A percentile compares a stretch with the other conserved stretches of the same genome.
Conservation (phyloP, 208 protist species). For the Spongospora subterranea region DNA sequence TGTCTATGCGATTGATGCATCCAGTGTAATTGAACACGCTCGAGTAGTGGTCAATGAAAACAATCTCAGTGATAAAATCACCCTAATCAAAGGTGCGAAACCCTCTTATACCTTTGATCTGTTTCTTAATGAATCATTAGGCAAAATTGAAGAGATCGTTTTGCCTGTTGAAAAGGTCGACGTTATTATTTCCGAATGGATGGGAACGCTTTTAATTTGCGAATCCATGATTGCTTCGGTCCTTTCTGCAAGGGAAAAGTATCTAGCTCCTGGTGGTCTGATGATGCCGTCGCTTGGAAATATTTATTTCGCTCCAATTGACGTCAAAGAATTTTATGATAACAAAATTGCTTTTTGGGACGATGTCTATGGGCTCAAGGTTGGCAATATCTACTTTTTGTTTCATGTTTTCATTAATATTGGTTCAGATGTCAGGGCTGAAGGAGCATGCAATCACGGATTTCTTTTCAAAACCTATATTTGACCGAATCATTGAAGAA, state of each 20-base stretch:
- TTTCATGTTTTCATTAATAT: not conserved
- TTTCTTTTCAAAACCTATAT: slow-evolving; percentile 81
- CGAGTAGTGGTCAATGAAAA: slow-evolving; percentile 78
- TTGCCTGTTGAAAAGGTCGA: slow-evolving; percentile 71
- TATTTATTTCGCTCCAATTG: slow-evolving; percentile 65
- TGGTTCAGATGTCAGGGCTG: slow-evolving; percentile 52
- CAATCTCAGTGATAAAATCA: slow-evolving; percentile 75
- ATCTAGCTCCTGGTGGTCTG: slow-evolving; percentile 63
- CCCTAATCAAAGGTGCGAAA: slow-evolving; percentile 64
- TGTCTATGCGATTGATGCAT: slow-evolving; percentile 84
- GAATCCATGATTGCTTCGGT: slow-evolving; percentile 76
- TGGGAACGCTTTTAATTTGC: slow-evolving; percentile 75
- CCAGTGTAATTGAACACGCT: slow-evolving; percentile 58
- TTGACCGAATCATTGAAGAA: slow-evolving; percentile 73
- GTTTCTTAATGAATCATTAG: not conserved
- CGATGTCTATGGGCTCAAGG: slow-evolving; percentile 72
- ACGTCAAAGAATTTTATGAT: slow-evolving; percentile 62
- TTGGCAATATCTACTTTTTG: not conserved
- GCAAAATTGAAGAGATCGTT: slow-evolving; percentile 65
- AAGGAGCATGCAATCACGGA: slow-evolving; percentile 70
- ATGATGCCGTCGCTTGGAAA: slow-evolving; percentile 65
- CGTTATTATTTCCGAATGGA: slow-evolving; percentile 77
- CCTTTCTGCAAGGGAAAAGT: slow-evolving; percentile 68
- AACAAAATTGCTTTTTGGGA: slow-evolving; percentile 65
- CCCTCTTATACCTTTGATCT: not conserved